Base-by-base conservation (phyloP, 2,329 filamentous ascomycete genomes). In the Magnaporthales sp. region DNA sequence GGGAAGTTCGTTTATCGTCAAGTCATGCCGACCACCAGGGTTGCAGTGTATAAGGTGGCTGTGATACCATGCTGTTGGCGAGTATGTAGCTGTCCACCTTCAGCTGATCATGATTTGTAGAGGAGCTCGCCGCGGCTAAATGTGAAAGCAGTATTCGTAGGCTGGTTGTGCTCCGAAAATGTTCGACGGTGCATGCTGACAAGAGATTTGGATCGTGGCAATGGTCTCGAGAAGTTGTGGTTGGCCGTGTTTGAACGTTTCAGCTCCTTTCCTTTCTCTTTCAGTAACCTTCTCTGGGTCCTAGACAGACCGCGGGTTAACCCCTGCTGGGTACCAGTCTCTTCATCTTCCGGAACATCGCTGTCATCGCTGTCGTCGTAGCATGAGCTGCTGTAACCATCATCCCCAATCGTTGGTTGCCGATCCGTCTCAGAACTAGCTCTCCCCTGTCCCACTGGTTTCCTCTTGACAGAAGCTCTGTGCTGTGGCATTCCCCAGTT, bases 191-290 rank as follows among this genome's bases (percentile, higher is more conserved):
- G 46, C 27, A 65, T 58, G 29, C 29, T 60, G 46, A 27, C 9
- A 10, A 65, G 19, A 15, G 64, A 66, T 32, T 30, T 62, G 24
- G 64, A 66, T 56, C 64, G 54, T 24, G 54, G 56, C n/a, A 66
- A 32, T 26, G 64, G 64, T 8, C 64, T 60, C 30, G 64, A 66
- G 64, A 66, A 66, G 64, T 66, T 66, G 46, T n/a, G 22, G n/a
- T 60, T 56, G 29, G 60, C 56, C n/a, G 64, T 38, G 24, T 66
- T 30, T 31, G n/a, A 10, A 15, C 15, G 29, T 13, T 58, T 31
- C 63, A 19, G 13, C 32, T 51, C 26, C 24, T 29, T 38, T 2
- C 13, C 56, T 30, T 27, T 61, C 29, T 31, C 64, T 22, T 29
- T 66, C 30, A 29, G 46, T 22, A 65, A 9, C n/a, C 64, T 22